Evolutionary conservation across 257 asterid species (phyloP).

Genomic region (Przewalskia tangutica): DNA sequence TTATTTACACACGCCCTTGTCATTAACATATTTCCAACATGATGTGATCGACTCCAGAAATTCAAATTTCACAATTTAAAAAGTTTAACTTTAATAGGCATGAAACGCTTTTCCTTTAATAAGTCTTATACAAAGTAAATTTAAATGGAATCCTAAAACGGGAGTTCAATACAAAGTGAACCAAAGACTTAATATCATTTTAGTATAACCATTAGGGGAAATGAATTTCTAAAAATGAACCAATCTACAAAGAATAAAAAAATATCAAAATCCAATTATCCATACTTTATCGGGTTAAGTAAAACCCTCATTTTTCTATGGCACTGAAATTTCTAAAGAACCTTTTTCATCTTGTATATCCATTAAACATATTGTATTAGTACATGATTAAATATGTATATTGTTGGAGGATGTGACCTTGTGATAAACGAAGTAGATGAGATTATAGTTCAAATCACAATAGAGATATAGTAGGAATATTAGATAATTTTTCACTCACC

Average conservation of each 20-base stretch:
- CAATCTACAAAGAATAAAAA: not conserved
- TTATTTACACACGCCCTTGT: not conserved
- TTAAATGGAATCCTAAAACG: too few relatives aligned
- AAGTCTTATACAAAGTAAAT: not conserved
- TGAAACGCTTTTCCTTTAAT: not conserved
- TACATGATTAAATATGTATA: too few relatives aligned
- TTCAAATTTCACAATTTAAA: not conserved
- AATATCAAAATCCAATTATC: not conserved
- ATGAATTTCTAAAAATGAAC: not conserved
- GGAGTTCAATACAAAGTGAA: too few relatives aligned
- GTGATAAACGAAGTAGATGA: too few relatives aligned
- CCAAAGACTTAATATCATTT: too few relatives aligned
- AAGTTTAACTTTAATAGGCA: too few relatives aligned
- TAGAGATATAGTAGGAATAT: too few relatives aligned
- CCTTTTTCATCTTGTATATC: not conserved
- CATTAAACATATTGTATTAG: not conserved
- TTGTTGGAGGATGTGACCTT: too few relatives aligned
- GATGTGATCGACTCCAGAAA: not conserved
- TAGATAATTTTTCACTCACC: too few relatives aligned
- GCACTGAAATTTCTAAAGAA: not conserved
- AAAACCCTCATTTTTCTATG: not conserved
- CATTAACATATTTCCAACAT: not conserved
- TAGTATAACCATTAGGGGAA: not conserved
- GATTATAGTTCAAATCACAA: too few relatives aligned
- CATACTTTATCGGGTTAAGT: not conserved